Evolutionary conservation across 345 rosid genomes (phyloP).

Genomic region (Citrus reticulata): DNA sequence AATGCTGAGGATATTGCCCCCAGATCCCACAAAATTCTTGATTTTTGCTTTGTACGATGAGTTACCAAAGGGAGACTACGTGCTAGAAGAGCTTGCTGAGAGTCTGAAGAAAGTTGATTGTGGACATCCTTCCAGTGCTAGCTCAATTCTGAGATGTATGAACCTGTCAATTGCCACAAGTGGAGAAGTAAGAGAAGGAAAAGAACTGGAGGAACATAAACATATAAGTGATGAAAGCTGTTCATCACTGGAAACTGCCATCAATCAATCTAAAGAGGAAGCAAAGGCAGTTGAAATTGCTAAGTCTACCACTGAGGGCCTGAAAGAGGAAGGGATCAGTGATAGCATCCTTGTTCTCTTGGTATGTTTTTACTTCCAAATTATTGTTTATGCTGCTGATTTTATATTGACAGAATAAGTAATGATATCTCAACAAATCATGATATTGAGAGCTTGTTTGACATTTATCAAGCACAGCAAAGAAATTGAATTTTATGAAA

Average conservation of each 20-base stretch:
- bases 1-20: conserved; percentile 77
- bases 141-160: conserved; percentile 64
- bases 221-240: conserved; percentile 16
- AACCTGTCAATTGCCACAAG: conserved; percentile 34
- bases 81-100: conserved; percentile 64
- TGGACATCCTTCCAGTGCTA: conserved; percentile 57
- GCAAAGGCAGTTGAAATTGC: conserved; percentile 53
- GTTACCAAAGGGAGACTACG: conserved; percentile 85
- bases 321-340: conserved; percentile 78
- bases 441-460: background rate
- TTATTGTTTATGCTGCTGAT: background rate
- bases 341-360: conserved; percentile 56
- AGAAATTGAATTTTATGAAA: too few species aligned
- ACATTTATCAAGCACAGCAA: background rate
- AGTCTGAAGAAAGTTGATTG: conserved; percentile 45
- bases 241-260: conserved; percentile 45
- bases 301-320: conserved; percentile 51
- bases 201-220: conserved; percentile 20
- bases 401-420: background rate
- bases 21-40: conserved; percentile 70
- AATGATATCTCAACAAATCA: background rate
- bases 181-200: conserved; percentile 25
- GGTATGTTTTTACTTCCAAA: conserved; percentile 33
- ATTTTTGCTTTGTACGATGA: conserved; percentile 78
- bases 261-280: conserved; percentile 63